phyloP scores from a whole-genome alignment of 1,284 basidiomycete species.

The Heterobasidion occidentale region DNA sequence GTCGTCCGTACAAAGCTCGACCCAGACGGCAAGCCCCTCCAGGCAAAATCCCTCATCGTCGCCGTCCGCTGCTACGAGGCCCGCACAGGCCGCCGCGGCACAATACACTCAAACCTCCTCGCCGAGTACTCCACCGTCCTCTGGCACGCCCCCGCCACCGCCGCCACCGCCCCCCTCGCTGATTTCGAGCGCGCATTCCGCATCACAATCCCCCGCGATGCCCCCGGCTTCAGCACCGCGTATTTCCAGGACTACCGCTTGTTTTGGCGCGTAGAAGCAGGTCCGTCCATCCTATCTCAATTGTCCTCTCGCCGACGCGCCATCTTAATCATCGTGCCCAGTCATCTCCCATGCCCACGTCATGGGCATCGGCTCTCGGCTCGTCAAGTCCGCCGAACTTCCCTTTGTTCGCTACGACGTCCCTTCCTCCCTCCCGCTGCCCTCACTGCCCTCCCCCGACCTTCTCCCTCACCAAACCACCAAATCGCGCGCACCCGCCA shows the following conservation, averaged over 20 bases:
- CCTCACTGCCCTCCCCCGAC: constrained; percentile 23
- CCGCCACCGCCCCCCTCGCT: constrained; percentile 50
- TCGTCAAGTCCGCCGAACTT: constrained; percentile 61
- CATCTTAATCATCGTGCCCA: constrained; percentile 19
- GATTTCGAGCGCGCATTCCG: constrained; percentile 65
- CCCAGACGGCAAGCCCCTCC: constrained; percentile 57
- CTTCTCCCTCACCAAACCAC: constrained; percentile 17
- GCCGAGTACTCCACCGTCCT: constrained; percentile 57
- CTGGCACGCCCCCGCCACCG: constrained; percentile 56
- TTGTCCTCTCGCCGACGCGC: constrained; percentile 4
- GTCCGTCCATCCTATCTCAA: constrained; percentile 32
- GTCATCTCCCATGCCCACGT: constrained; percentile 61
- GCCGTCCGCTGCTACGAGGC: constrained; percentile 75
- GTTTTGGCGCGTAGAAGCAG: constrained; percentile 77
- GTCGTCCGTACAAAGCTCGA: constrained; percentile 66
- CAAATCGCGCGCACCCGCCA: constrained; percentile 24
- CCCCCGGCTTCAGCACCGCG: constrained; percentile 60
- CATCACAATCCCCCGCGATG: constrained; percentile 54
- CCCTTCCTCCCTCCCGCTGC: constrained; percentile 24
- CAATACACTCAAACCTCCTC: constrained; percentile 50
- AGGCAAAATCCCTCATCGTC: constrained; percentile 54
- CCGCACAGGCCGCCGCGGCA: constrained; percentile 50
- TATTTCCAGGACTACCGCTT: constrained; percentile 72
- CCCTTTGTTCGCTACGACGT: constrained; percentile 52
- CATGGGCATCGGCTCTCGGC: constrained; percentile 55